Conservation (phyloP, 2,329 filamentous ascomycete genomes). For the Didymella exigua region DNA sequence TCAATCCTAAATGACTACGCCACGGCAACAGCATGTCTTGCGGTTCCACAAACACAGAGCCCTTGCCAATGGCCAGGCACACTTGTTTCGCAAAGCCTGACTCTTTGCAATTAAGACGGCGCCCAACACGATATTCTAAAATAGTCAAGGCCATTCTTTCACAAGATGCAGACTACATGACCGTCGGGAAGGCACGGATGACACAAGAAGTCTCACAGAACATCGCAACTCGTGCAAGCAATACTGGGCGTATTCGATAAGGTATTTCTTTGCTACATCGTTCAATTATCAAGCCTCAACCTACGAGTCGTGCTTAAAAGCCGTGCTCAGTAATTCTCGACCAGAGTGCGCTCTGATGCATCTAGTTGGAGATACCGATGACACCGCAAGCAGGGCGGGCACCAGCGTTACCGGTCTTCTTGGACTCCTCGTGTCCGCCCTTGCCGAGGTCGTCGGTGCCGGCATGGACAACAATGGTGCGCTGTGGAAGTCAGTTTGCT, state of each 20-base stretch:
- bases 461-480: constrained; percentile 91
- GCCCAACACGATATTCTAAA: too few species aligned
- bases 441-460: constrained; percentile 97
- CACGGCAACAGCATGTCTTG: too few species aligned
- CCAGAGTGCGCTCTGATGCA: not conserved
- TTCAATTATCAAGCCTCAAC: not conserved
- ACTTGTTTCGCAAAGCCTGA: too few species aligned
- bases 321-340: not conserved
- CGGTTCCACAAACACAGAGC: too few species aligned
- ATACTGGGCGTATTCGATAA: not conserved
- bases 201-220: too few species aligned
- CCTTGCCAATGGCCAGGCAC: too few species aligned
- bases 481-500: constrained; percentile 57
- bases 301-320: not conserved
- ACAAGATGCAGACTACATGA: too few species aligned
- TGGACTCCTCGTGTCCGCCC: constrained; percentile 89
- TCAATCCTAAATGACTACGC: too few species aligned
- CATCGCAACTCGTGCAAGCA: not conserved
- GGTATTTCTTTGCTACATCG: not conserved
- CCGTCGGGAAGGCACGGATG: too few species aligned
- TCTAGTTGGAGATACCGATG: constrained; percentile 83
- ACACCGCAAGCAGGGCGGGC: constrained; percentile 93
- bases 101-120: too few species aligned
- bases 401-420: constrained; percentile 98
- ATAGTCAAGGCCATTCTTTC: too few species aligned